Evolutionary conservation across 768 basidiomycete species (phyloP), one percentile per base, ranked within the genome.

Genomic region (Termitomyces sp.): DNA sequence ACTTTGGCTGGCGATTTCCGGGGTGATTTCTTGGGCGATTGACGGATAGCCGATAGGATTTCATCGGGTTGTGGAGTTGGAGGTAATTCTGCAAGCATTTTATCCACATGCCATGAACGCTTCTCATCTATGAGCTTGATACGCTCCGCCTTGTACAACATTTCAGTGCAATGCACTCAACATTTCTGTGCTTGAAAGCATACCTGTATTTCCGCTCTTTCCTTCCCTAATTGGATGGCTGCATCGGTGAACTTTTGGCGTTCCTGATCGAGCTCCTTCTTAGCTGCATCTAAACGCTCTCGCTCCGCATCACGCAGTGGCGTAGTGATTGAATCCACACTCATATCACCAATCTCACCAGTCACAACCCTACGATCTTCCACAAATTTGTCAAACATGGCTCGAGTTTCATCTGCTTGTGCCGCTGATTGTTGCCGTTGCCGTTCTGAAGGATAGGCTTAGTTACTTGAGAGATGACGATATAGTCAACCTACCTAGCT

Each of bases 141-240:
- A 23, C 82, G 79, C 66, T 89, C 86, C 10, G 80, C 81, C 89
- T 91, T 43, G 9, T 47, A 28, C 23, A 35, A 18, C 0, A 20
- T 14, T 55, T 18, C 7, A 46, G 36, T n/a, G 6, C 28, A 5
- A 3, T n/a, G 23, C 2, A 26, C n/a, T 28, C 10, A 18, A 20
- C 1, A 28, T 53, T 30, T 28, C 1, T n/a, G 43, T 23, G 26
- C 16, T 33, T 28, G 13, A 30, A 60, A 14, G 44, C 57, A 59
- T 68, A 90, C 91, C 82, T 91, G 88, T 13, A 92, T 69, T 5
- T 75, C 72, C 3, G 84, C 80, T 67, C 81, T 83, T 57, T 92
- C 89, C 63, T 81, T 80, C 1, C 84, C 84, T 28, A 93, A 72
- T 59, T 77, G 79, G 20, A 88, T 72, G 13, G 86, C 78, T 23